Conservation (phyloP, 805 yeast species). For the Dipodascopsis tothii region DNA sequence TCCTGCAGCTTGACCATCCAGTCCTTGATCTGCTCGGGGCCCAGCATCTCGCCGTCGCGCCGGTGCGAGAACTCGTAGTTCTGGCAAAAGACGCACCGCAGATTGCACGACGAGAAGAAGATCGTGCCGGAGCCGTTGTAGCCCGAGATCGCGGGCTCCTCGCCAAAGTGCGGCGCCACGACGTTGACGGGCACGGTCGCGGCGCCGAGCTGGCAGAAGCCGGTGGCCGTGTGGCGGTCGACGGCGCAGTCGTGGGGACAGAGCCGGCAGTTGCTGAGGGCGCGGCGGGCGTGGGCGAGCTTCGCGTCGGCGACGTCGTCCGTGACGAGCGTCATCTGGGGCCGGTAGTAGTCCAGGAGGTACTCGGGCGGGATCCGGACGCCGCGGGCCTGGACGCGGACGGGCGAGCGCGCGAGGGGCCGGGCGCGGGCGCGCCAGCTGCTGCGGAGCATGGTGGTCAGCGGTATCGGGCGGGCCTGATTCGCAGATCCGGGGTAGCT, state of each 20-base stretch:
- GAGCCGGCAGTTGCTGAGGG: conserved; percentile 15
- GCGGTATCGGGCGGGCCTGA: too few relatives aligned
- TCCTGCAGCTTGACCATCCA: conserved; percentile 25
- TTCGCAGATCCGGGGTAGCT: too few relatives aligned
- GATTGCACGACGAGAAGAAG: conserved; percentile 23
- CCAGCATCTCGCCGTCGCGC: conserved; percentile 21
- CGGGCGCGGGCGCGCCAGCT: too few relatives aligned
- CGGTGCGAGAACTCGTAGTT: conserved; percentile 23
- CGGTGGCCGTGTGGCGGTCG: conserved; percentile 19
- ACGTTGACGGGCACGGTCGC: conserved; percentile 18
- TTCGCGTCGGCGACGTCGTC: conserved; percentile 7
- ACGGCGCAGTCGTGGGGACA: conserved; percentile 23
- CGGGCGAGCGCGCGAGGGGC: too few relatives aligned
- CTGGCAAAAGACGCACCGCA: conserved; percentile 24
- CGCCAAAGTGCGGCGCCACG: conserved; percentile 24
- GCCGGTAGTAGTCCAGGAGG: conserved; percentile 21
- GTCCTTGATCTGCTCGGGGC: conserved; percentile 20
- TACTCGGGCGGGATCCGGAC: conserved; percentile 23
- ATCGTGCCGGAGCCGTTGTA: conserved; percentile 23
- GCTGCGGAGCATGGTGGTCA: too few relatives aligned
- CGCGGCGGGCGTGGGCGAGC: conserved; percentile 9
- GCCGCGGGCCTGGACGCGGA: conserved; percentile 2
- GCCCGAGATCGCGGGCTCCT: conserved; percentile 22
- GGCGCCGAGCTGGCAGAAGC: conserved; percentile 22
- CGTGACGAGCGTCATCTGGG: conserved; percentile 10